A percentile compares a stretch with the other conserved stretches of the same genome.
Conservation (phyloP, 1,284 basidiomycete genomes). For the Moesziomyces aphidis region DNA sequence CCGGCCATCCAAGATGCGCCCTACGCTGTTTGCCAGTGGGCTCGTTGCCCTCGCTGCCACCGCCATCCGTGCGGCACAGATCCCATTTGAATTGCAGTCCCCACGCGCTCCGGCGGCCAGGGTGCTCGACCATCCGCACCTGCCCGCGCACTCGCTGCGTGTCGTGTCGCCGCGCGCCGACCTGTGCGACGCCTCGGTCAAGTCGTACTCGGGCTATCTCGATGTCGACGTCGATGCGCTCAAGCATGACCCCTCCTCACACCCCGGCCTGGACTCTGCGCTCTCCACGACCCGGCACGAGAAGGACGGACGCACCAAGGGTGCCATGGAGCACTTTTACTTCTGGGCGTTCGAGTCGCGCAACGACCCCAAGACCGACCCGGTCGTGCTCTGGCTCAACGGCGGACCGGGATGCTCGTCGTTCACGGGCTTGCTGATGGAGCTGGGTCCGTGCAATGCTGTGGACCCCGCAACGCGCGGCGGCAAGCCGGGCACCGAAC, state of each 20-base stretch:
- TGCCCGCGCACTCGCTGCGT: slow-evolving; percentile 65
- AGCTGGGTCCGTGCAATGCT: slow-evolving; percentile 65
- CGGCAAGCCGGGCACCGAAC: slow-evolving; percentile 48
- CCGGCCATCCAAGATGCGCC: slow-evolving; percentile 15
- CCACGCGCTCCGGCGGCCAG: background rate
- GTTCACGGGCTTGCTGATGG: slow-evolving; percentile 65
- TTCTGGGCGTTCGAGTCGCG: slow-evolving; percentile 67
- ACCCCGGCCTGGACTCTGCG: background rate
- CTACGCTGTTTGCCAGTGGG: slow-evolving; percentile 2
- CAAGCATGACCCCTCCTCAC: slow-evolving; percentile 26
- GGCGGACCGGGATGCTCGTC: slow-evolving; percentile 65
- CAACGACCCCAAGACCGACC: slow-evolving; percentile 57
- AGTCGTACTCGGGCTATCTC: slow-evolving; percentile 64
- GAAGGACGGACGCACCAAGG: slow-evolving; percentile 38
- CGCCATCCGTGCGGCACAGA: slow-evolving; percentile 28
- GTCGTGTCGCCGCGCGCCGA: slow-evolving; percentile 47
- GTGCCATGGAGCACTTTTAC: slow-evolving; percentile 66
- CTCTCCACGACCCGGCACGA: slow-evolving; percentile 22
- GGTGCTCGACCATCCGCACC: slow-evolving; percentile 50
- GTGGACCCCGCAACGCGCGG: slow-evolving; percentile 31
- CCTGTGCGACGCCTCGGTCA: slow-evolving; percentile 55
- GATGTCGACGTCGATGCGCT: slow-evolving; percentile 65
- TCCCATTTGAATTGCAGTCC: slow-evolving; percentile 32
- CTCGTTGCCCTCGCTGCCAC: slow-evolving; percentile 20
- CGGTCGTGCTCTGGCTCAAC: slow-evolving; percentile 65